phyloP scores from a whole-genome alignment of 495 filamentous ascomycete species.

The Aspergillus affinis region DNA sequence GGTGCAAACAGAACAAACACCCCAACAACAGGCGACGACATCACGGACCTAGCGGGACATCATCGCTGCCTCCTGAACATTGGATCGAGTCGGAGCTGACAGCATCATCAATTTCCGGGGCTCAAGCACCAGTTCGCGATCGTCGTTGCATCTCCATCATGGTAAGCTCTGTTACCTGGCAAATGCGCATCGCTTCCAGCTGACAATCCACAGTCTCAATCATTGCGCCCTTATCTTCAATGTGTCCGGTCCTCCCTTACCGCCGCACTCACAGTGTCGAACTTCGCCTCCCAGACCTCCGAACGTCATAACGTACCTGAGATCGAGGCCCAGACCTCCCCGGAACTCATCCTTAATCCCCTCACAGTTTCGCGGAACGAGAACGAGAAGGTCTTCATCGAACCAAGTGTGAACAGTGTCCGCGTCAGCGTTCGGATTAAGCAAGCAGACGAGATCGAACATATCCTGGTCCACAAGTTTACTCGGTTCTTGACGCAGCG shows the following conservation, averaged over 20 bases:
- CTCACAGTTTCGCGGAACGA: conserved; percentile 87
- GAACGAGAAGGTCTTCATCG: conserved; percentile 85
- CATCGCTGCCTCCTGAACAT: conserved; percentile 21
- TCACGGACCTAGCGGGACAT: conserved; percentile 30
- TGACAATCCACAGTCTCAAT: conserved; percentile 74
- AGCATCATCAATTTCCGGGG: conserved; percentile 5
- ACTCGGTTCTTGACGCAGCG: conserved; percentile 93
- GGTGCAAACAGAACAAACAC: conserved; percentile 42
- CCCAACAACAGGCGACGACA: conserved; percentile 22
- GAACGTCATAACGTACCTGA: conserved; percentile 98
- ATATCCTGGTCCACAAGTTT: conserved; percentile 97
- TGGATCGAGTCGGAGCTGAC: conserved; percentile 5
- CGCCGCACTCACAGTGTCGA: conserved; percentile 89
- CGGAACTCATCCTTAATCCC: conserved; percentile 93
- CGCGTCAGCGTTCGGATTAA: conserved; percentile 97
- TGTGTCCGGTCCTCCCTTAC: conserved; percentile 92
- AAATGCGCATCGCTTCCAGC: conserved; percentile 2
- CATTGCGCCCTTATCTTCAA: conserved; percentile 94
- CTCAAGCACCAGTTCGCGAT: conserved; percentile 4
- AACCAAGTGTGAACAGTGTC: conserved; percentile 93
- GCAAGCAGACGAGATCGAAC: conserved; percentile 98
- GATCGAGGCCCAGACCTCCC: conserved; percentile 87
- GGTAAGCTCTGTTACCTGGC: conserved; percentile 9
- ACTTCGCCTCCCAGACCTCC: conserved; percentile 94
- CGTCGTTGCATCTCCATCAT: conserved; percentile 24